Evolutionary conservation across 345 rosid genomes (phyloP).

Genomic region (Rhizophora apiculata): DNA sequence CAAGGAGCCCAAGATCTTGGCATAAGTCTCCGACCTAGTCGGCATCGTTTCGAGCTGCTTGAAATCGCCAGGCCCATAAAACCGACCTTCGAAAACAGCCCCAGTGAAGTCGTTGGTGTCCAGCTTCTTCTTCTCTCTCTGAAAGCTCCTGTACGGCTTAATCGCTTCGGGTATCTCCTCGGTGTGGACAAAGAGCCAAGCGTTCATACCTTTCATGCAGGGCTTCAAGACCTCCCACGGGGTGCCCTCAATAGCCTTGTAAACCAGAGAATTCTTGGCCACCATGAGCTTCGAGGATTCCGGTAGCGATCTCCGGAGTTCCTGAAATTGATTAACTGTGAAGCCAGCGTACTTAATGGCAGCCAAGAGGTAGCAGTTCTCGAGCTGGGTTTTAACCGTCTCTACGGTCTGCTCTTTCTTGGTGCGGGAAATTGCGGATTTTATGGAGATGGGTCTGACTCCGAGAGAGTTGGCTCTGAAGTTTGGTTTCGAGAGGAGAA

Average conservation of each 20-base stretch:
- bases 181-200: conserved; percentile 82
- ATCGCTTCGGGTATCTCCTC: conserved; percentile 86
- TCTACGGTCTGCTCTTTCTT: conserved; percentile 85
- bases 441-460: conserved; percentile 29
- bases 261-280: conserved; percentile 84
- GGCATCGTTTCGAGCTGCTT: conserved; percentile 77
- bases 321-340: conserved; percentile 86
- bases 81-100: conserved; percentile 89
- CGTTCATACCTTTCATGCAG: conserved; percentile 97
- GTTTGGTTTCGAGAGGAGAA: conserved; percentile 20
- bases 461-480: conserved; percentile 9
- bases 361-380: conserved; percentile 76
- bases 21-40: conserved; percentile 75
- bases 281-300: conserved; percentile 65
- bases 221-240: conserved; percentile 79
- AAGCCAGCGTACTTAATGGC: conserved; percentile 73
- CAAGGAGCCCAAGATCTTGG: conserved; percentile 75
- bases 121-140: conserved; percentile 69
- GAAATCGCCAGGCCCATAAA: conserved; percentile 74
- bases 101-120: conserved; percentile 77
- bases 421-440: conserved; percentile 74
- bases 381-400: conserved; percentile 67
- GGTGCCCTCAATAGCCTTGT: conserved; percentile 87
- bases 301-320: conserved; percentile 65
- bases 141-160: conserved; percentile 75